A percentile compares a stretch with the other conserved stretches of the same genome.
phyloP scores from a whole-genome alignment of 495 filamentous ascomycete species.

The Platismatia glauca region DNA sequence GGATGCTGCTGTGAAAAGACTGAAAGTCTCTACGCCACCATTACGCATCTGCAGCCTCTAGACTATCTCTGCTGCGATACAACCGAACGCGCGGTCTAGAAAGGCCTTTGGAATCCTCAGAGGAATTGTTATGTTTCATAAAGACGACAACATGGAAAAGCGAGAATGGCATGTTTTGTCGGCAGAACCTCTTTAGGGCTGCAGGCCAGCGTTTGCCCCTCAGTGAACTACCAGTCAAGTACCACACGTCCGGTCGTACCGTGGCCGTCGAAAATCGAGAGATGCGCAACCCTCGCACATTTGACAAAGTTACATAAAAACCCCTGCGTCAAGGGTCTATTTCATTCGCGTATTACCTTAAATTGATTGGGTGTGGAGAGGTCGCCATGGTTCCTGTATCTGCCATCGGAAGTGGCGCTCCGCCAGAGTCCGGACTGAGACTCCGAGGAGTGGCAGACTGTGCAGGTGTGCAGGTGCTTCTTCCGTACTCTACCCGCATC shows the following conservation, averaged over 20 bases:
- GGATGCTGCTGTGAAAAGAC: neutral
- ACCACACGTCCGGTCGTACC: too few species aligned
- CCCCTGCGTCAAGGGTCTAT: neutral
- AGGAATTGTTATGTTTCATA: too few species aligned
- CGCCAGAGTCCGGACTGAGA: neutral
- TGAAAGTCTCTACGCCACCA: too few species aligned
- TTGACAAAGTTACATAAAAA: neutral
- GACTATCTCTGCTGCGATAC: neutral
- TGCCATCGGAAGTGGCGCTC: neutral
- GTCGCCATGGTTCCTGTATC: neutral
- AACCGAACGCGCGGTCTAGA: neutral
- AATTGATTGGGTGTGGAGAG: neutral
- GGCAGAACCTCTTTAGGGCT: neutral
- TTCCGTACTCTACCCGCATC: neutral
- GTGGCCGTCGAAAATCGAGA: neutral
- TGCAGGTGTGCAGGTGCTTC: neutral
- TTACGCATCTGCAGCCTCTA: neutral
- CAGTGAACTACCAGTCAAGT: too few species aligned
- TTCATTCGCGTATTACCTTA: neutral
- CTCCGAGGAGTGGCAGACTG: neutral
- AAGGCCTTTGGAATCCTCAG: too few species aligned
- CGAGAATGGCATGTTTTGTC: neutral
- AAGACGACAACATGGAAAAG: neutral
- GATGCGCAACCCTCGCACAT: neutral
- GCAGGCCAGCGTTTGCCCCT: too few species aligned